phyloP scores from a whole-genome alignment of 2,329 filamentous ascomycete species.

The Colletotrichum lupini region DNA sequence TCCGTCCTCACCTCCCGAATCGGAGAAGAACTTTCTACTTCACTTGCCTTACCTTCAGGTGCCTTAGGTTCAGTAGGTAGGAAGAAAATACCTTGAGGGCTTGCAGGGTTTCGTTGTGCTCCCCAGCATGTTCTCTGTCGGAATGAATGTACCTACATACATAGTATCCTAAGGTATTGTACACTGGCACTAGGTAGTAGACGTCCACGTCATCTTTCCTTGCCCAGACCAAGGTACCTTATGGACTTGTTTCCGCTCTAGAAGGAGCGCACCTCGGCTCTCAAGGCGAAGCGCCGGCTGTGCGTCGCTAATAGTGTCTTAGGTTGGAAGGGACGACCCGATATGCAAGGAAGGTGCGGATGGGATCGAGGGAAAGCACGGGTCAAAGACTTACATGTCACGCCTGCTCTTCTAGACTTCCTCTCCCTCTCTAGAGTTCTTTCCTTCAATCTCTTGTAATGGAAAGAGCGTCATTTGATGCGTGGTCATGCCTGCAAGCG shows the following conservation, averaged over 20 bases:
- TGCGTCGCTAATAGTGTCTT: background rate
- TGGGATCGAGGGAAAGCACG: background rate
- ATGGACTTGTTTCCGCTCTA: background rate
- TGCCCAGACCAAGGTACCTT: background rate
- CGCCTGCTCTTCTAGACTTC: too few relatives aligned
- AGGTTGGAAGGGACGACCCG: background rate
- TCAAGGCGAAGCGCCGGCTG: background rate
- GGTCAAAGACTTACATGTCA: background rate
- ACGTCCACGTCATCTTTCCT: background rate
- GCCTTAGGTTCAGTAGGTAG: too few relatives aligned
- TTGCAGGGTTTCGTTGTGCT: background rate
- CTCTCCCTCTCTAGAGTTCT: background rate
- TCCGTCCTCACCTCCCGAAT: too few relatives aligned
- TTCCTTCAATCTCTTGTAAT: background rate
- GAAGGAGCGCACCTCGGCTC: background rate
- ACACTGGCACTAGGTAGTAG: background rate
- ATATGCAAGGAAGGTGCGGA: background rate
- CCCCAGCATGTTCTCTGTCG: background rate
- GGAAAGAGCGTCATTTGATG: background rate
- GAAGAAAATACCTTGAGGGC: too few relatives aligned
- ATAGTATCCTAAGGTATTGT: background rate
- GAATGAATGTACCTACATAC: background rate
- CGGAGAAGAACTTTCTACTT: too few relatives aligned
- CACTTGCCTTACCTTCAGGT: too few relatives aligned
- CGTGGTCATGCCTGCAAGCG: background rate